Evolutionary conservation across 2,329 filamentous ascomycete species (phyloP).

Genomic region (Metarhizium humberi): DNA sequence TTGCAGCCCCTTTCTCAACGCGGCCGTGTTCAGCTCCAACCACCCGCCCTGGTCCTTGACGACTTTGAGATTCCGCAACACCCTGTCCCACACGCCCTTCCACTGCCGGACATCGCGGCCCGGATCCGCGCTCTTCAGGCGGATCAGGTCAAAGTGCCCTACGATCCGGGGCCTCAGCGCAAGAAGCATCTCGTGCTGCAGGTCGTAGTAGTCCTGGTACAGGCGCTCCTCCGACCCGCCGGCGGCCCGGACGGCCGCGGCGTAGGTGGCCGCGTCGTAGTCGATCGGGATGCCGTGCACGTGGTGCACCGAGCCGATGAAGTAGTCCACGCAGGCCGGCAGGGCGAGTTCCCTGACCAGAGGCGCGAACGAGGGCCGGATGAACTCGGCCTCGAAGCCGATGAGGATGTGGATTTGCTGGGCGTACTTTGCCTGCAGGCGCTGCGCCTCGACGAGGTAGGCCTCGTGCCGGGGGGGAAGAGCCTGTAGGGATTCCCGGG

Average conservation of each 20-base stretch:
- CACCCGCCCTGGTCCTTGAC: conserved; percentile 68
- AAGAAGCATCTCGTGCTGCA: conserved; percentile 72
- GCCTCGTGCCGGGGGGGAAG: conserved; percentile 52
- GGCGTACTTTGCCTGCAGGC: conserved; percentile 62
- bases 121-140: conserved; percentile 66
- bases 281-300: conserved; percentile 82
- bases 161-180: conserved; percentile 67
- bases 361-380: conserved; percentile 53
- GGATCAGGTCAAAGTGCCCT: conserved; percentile 89
- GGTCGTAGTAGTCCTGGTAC: conserved; percentile 79
- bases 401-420: conserved; percentile 68
- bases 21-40: conserved; percentile 83
- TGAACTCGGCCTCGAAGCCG: conserved; percentile 91
- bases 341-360: conserved; percentile 54
- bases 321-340: conserved; percentile 66
- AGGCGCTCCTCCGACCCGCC: conserved; percentile 57
- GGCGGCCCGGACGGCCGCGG: conserved; percentile 28
- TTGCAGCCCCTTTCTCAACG: conserved; percentile 75
- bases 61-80: conserved; percentile 64
- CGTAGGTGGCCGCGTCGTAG: conserved; percentile 63
- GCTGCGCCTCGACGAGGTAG: conserved; percentile 67
- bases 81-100: conserved; percentile 60
- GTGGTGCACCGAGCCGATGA: conserved; percentile 90
- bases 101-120: conserved; percentile 49
- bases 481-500: conserved; percentile 34